These are phyloP conservation scores for Rubus parviflorus DNA, from an alignment of 306 rosid genomes.

Conservation along the genomic window DNA sequence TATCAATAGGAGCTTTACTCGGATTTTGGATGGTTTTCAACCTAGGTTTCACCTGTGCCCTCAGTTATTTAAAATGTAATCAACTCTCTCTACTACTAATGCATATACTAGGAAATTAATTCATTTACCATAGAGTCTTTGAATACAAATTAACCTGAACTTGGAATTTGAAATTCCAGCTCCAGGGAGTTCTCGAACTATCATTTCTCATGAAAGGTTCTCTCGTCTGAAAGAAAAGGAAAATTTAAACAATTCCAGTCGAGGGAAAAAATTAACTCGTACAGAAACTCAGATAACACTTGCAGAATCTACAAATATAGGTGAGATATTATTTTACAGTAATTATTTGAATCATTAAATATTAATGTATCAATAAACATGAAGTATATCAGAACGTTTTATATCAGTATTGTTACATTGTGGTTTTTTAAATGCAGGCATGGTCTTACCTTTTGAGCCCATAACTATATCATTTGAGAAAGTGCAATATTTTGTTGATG, in stretches of 20 bases:
- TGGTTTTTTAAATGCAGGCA: slow-evolving; percentile 1
- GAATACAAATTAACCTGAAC: neutral
- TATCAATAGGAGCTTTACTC: slow-evolving; percentile 48
- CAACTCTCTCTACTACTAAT: neutral
- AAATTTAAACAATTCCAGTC: neutral
- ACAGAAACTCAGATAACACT: neutral
- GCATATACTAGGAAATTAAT: neutral
- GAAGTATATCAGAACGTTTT: no score
- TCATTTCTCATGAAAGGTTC: slow-evolving; percentile 37
- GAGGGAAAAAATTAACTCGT: slow-evolving; percentile 11
- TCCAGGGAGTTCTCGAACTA: slow-evolving; percentile 45
- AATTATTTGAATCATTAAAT: no score
- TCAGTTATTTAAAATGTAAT: slow-evolving; percentile 43
- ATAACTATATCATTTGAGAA: slow-evolving; percentile 32
- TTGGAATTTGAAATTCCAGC: slow-evolving; percentile 29
- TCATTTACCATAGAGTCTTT: neutral
- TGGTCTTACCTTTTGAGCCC: slow-evolving; percentile 30
- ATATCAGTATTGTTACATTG: no score
- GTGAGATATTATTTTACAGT: neutral
- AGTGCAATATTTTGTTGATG: slow-evolving; percentile 34
- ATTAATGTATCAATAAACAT: no score
- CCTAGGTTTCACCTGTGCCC: slow-evolving; percentile 41
- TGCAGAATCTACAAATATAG: slow-evolving; percentile 5
- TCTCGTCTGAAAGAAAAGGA: slow-evolving; percentile 38
- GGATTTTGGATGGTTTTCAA: slow-evolving; percentile 49